These are phyloP conservation scores for Verticillium nubilum DNA, from an alignment of 2,329 filamentous ascomycete genomes.

Conservation along the genomic window DNA sequence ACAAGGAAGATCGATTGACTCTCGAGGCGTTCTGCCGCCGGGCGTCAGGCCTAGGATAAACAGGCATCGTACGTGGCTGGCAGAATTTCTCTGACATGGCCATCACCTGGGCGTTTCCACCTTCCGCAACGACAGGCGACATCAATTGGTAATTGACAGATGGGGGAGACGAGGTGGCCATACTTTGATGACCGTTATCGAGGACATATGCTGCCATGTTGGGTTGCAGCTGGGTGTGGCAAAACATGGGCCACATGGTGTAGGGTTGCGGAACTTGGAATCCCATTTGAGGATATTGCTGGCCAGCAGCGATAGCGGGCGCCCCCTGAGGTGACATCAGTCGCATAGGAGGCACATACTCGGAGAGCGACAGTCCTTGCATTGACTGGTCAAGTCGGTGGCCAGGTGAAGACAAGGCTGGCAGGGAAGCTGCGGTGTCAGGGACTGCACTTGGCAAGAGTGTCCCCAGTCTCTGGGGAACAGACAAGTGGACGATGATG, in stretches of 20 bases:
- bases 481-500: not conserved
- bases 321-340: not conserved
- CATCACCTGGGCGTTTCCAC: slow-evolving; percentile 2
- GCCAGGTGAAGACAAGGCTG: not conserved
- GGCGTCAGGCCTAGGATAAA: slow-evolving; percentile 27
- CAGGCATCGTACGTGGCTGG: slow-evolving; percentile 30
- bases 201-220: slow-evolving; percentile 20
- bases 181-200: slow-evolving; percentile 12
- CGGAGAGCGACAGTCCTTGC: slow-evolving; percentile 6
- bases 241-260: slow-evolving; percentile 27
- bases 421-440: not conserved
- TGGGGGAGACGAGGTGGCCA: not conserved
- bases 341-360: not conserved
- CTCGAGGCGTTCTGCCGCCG: slow-evolving; percentile 46
- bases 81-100: slow-evolving; percentile 29
- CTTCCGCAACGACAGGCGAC: slow-evolving; percentile 15
- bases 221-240: slow-evolving; percentile 21
- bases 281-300: slow-evolving; percentile 6
- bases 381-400: slow-evolving; percentile 1
- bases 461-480: not conserved
- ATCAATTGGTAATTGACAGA: slow-evolving; percentile 6
- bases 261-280: slow-evolving; percentile 18
- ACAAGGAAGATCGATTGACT: slow-evolving; percentile 38
- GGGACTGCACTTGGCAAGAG: not conserved
- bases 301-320: not conserved